A percentile compares a stretch with the other conserved stretches of the same genome.
These are phyloP conservation scores for Phytophthora hybrid DNA, from an alignment of 352 stramenopile species.

Conservation along the genomic window DNA sequence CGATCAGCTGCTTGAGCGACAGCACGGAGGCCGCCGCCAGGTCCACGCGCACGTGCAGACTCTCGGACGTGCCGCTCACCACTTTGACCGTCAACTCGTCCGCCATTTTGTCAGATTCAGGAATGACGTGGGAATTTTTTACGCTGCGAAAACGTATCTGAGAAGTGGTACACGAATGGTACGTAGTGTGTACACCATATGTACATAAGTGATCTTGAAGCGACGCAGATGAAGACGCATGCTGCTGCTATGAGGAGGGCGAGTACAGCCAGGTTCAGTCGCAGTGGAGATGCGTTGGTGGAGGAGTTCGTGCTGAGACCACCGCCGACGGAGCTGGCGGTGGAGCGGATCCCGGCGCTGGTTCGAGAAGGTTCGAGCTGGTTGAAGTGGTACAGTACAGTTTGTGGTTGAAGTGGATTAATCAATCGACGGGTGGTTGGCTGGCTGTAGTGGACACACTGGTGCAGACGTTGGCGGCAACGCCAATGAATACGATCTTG, in stretches of 20 bases:
- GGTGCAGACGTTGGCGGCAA: slow-evolving; percentile 30
- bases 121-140: slow-evolving; percentile 3
- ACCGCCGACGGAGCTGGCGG: slow-evolving; percentile 29
- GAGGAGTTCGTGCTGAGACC: background rate
- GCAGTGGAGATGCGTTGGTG: background rate
- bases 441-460: slow-evolving; percentile 34
- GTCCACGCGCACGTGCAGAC: slow-evolving; percentile 56
- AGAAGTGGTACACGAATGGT: no score
- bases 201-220: slow-evolving; percentile 30
- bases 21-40: slow-evolving; percentile 61
- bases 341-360: slow-evolving; percentile 52
- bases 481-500: slow-evolving; percentile 7
- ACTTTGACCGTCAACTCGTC: slow-evolving; percentile 75
- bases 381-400: slow-evolving; percentile 9
- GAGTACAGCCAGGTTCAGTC: slow-evolving; percentile 4
- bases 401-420: slow-evolving; percentile 1
- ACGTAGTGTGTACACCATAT: slow-evolving; percentile 9
- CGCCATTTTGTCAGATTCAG: slow-evolving; percentile 25
- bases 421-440: background rate
- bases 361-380: slow-evolving; percentile 51
- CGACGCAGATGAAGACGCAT: slow-evolving; percentile 14
- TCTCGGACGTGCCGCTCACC: slow-evolving; percentile 70
- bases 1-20: slow-evolving; percentile 70
- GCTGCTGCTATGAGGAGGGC: background rate
- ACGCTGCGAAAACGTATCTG: no score